phyloP scores from a whole-genome alignment of 73 alveolate species.

The Symbiodinium pilosum region DNA sequence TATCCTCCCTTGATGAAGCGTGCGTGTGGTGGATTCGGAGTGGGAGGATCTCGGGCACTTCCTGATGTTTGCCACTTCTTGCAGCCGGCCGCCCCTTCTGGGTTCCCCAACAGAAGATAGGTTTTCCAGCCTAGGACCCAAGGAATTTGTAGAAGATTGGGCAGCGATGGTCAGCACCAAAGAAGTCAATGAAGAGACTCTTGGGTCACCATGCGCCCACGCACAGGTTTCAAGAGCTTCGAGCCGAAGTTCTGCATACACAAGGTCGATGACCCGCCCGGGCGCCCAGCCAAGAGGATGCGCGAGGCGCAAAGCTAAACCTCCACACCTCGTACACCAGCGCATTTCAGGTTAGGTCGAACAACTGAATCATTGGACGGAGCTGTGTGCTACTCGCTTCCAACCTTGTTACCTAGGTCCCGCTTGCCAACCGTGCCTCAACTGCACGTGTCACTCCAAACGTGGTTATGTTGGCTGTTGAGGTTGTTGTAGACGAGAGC shows the following conservation, averaged over 20 bases:
- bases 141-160: too few relatives aligned
- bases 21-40: not conserved
- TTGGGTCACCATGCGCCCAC: too few relatives aligned
- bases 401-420: conserved; percentile 21
- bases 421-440: conserved; percentile 60
- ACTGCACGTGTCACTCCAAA: conserved; percentile 9
- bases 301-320: too few relatives aligned
- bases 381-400: too few relatives aligned
- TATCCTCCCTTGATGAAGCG: too few relatives aligned
- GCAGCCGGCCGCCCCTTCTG: conserved; percentile 86
- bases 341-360: not conserved
- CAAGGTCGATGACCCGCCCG: conserved; percentile 59
- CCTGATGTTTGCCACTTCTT: conserved; percentile 68
- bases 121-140: too few relatives aligned
- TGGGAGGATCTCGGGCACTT: conserved; percentile 57
- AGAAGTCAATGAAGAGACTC: too few relatives aligned
- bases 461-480: too few relatives aligned
- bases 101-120: not conserved
- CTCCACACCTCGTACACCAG: too few relatives aligned
- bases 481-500: too few relatives aligned
- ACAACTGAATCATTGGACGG: too few relatives aligned
- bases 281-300: not conserved
- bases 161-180: too few relatives aligned
- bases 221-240: conserved; percentile 79
- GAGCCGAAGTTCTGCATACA: conserved; percentile 91